phyloP scores from a whole-genome alignment of 176 grass and related monocot genomes.

The bread wheat (Triticum aestivum) region DNA sequence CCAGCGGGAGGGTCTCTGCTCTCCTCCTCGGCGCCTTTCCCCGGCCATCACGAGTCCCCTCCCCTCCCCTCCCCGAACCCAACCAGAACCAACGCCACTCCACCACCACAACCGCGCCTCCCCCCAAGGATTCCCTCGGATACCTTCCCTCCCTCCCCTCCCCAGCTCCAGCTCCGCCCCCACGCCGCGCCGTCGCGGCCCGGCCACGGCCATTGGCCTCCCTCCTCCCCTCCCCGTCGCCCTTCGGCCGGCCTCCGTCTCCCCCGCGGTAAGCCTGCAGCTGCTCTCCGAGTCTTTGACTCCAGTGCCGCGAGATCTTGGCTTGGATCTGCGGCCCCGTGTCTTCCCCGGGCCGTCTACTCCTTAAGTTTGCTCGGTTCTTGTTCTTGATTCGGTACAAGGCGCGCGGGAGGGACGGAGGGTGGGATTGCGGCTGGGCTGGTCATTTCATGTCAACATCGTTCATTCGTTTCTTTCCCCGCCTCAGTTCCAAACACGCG shows the following conservation, averaged over 20 bases:
- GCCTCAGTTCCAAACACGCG: not conserved
- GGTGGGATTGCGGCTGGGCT: slow-evolving; percentile 8
- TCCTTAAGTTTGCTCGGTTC: slow-evolving; percentile 1
- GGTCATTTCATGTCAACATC: slow-evolving; percentile 34
- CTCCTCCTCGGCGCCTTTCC: slow-evolving; percentile 49
- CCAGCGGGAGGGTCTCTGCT: no score
- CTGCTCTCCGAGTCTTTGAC: not conserved
- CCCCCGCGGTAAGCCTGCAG: slow-evolving; percentile 31
- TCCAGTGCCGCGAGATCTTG: slow-evolving; percentile 39
- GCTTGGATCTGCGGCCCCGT: slow-evolving; percentile 33
- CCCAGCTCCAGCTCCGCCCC: not conserved
- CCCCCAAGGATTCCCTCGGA: slow-evolving; percentile 38
- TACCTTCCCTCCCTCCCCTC: not conserved
- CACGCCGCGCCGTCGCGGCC: not conserved
- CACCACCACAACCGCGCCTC: slow-evolving; percentile 37
- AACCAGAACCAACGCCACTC: slow-evolving; percentile 19
- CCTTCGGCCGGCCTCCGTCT: not conserved
- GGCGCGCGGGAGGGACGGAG: not conserved
- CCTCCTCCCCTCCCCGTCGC: not conserved
- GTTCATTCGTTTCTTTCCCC: not conserved
- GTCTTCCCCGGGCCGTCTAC: not conserved
- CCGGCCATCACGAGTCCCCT: slow-evolving; percentile 49
- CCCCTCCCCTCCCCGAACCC: slow-evolving; percentile 5
- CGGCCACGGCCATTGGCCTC: slow-evolving; percentile 17
- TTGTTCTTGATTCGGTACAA: slow-evolving; percentile 24